A percentile compares a stretch with the other conserved stretches of the same genome.
Evolutionary conservation across 139 green algal genomes (phyloP).

Genomic region (Ulvella scutata): DNA sequence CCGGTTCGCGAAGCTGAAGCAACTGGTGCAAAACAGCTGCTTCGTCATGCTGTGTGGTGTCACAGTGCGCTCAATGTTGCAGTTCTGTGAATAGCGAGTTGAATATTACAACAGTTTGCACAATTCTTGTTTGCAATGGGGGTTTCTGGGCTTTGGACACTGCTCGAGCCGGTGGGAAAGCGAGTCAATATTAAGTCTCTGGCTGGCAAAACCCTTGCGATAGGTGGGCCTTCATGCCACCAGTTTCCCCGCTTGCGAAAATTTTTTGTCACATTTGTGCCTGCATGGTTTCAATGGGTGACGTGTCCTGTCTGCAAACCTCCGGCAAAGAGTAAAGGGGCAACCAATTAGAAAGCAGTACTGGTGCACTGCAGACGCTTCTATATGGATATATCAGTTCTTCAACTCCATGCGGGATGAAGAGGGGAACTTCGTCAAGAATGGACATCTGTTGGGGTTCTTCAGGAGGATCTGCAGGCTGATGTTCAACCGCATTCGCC

Average conservation of each 20-base stretch:
- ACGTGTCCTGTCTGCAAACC: not conserved
- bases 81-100: too few species aligned
- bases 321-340: not conserved
- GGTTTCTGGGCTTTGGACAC: conserved; percentile 63
- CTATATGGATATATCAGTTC: conserved; percentile 94
- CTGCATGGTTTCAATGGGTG: not conserved
- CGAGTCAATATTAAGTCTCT: conserved; percentile 72
- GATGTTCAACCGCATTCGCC: conserved; percentile 79
- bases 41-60: too few species aligned
- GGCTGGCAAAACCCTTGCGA: conserved; percentile 59
- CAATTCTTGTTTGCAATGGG: too few species aligned
- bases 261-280: not conserved
- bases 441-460: conserved; percentile 93
- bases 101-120: too few species aligned
- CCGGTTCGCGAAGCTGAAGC: too few species aligned
- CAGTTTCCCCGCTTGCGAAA: not conserved
- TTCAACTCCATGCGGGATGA: conserved; percentile 90
- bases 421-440: conserved; percentile 73
- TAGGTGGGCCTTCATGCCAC: conserved; percentile 33
- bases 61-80: too few species aligned
- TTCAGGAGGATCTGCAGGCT: conserved; percentile 91
- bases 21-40: too few species aligned
- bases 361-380: conserved; percentile 60
- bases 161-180: conserved; percentile 74
- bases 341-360: not conserved